Conservation (phyloP, 108 stramenopile species). For the Cyclostephanos tholiformis region DNA sequence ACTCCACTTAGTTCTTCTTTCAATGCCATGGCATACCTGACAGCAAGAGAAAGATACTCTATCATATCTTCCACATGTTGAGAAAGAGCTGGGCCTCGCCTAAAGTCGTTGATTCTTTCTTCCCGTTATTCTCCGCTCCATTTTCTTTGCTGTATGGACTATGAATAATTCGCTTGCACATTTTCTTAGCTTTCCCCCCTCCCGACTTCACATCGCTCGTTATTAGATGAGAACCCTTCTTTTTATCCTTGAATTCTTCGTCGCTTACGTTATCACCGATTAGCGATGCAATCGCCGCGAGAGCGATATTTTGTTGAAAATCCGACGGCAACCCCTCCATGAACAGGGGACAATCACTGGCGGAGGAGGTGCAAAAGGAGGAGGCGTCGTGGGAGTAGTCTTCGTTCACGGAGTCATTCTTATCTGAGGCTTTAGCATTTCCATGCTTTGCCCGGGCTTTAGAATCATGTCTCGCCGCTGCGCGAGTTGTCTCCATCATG, state of each 20-base stretch:
- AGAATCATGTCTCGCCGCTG: conserved; percentile 5
- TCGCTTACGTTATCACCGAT: conserved; percentile 56
- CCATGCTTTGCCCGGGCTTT: background rate
- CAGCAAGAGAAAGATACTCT: conserved; percentile 1
- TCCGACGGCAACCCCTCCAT: conserved; percentile 69
- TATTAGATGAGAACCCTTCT: conserved; percentile 3
- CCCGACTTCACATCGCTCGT: conserved; percentile 13
- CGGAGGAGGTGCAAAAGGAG: background rate
- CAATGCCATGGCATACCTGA: no score
- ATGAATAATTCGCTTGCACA: background rate
- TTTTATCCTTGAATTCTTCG: background rate
- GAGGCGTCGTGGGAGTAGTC: conserved; percentile 2
- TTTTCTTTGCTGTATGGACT: conserved; percentile 33
- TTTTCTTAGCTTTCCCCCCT: conserved; percentile 25
- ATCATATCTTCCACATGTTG: conserved; percentile 79
- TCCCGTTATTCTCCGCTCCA: conserved; percentile 10
- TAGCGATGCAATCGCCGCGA: conserved; percentile 76
- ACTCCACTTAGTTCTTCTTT: no score
- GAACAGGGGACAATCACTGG: conserved; percentile 64
- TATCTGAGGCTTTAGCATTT: background rate
- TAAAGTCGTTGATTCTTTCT: conserved; percentile 40
- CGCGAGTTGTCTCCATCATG: background rate
- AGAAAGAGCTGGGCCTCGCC: conserved; percentile 82
- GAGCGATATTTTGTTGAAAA: conserved; percentile 61
- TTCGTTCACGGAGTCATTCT: background rate